A percentile compares a stretch with the other conserved stretches of the same genome.
Conservation (phyloP, 345 rosid genomes). For the Linum trigynum region DNA sequence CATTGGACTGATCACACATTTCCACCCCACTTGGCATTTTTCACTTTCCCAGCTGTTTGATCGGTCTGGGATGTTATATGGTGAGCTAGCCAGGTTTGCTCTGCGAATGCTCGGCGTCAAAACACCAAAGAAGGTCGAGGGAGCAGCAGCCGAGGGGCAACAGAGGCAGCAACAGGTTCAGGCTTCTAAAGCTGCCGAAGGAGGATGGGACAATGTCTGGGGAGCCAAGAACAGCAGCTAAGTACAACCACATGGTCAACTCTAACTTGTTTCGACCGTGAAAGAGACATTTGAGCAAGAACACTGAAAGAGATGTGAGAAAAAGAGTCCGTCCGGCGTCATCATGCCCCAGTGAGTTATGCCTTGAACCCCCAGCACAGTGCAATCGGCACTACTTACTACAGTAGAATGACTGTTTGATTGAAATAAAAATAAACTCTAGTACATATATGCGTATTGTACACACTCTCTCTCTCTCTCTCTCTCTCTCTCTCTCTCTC, state of each 20-base stretch:
- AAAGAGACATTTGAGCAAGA: neutral
- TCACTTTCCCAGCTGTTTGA: conserved; percentile 65
- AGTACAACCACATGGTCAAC: neutral
- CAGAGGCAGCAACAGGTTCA: conserved; percentile 48
- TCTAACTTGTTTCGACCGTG: neutral
- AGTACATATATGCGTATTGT: no score
- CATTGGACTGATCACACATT: neutral
- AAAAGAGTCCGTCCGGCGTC: neutral
- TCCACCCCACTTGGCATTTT: conserved; percentile 1
- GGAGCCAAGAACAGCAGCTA: conserved; percentile 30
- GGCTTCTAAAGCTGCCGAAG: conserved; percentile 67
- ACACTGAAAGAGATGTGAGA: neutral
- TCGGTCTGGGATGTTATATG: conserved; percentile 74
- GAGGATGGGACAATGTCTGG: conserved; percentile 91
- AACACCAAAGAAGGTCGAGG: conserved; percentile 57
- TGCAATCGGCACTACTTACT: no score
- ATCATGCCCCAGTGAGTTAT: neutral
- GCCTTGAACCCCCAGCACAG: no score
- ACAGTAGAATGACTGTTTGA: no score
- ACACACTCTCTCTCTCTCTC: no score
- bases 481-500: no score
- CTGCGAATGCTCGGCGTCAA: conserved; percentile 72
- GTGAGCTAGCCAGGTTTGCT: conserved; percentile 92
- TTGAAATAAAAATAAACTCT: no score
- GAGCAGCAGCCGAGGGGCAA: conserved; percentile 51